A percentile compares a stretch with the other conserved stretches of the same genome.
These are phyloP conservation scores for Fomitopsis pinicola DNA, from an alignment of 1,284 basidiomycete species.

Conservation along the genomic window DNA sequence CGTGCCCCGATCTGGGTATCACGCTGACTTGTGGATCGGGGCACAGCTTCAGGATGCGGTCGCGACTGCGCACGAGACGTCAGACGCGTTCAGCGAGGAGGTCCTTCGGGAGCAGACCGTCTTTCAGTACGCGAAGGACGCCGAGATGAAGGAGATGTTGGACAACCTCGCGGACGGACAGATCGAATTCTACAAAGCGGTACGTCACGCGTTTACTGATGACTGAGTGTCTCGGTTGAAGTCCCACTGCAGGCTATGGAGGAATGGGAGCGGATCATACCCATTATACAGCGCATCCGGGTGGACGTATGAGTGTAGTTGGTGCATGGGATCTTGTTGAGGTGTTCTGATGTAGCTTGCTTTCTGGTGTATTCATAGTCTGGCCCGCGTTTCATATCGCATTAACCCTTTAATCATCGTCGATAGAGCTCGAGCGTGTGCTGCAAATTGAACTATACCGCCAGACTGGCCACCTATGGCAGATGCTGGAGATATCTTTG, in stretches of 20 bases:
- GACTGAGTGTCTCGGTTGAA: not conserved
- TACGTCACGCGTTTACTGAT: slow-evolving; percentile 32
- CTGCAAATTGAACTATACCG: too few species aligned
- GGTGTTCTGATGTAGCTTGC: not conserved
- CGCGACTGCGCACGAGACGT: slow-evolving; percentile 90
- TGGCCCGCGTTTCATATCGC: not conserved
- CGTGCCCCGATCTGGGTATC: not conserved
- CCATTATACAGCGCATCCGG: slow-evolving; percentile 81
- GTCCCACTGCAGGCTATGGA: slow-evolving; percentile 66
- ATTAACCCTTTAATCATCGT: not conserved
- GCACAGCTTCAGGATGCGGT: slow-evolving; percentile 92
- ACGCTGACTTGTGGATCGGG: not conserved
- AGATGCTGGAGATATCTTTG: too few species aligned
- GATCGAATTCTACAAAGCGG: slow-evolving; percentile 89
- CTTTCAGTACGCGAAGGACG: slow-evolving; percentile 87
- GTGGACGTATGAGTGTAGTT: slow-evolving; percentile 63
- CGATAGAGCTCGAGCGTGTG: too few species aligned
- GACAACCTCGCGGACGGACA: slow-evolving; percentile 88
- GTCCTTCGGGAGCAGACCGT: slow-evolving; percentile 86
- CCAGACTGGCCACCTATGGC: too few species aligned
- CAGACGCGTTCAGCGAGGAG: slow-evolving; percentile 92
- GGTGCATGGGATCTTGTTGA: slow-evolving; percentile 18
- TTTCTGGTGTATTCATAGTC: slow-evolving; percentile 14
- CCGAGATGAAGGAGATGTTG: slow-evolving; percentile 95
- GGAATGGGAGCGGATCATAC: slow-evolving; percentile 90